Conservation (phyloP, 257 asterid genomes). For the Rauvolfia tetraphylla region DNA sequence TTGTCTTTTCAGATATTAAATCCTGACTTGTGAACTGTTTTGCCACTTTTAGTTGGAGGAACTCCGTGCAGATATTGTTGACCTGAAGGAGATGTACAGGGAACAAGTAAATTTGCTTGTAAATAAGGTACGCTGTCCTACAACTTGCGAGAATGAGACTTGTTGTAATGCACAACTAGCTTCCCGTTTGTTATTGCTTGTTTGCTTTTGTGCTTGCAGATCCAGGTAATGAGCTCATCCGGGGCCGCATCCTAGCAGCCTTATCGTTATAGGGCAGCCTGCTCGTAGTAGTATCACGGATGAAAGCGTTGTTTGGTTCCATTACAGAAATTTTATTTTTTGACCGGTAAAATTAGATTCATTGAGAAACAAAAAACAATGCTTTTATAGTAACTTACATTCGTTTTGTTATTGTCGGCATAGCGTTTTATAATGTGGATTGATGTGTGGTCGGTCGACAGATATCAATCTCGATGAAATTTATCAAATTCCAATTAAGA, state of each 20-base stretch:
- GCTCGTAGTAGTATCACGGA: conserved; percentile 4
- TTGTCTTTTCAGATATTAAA: neutral
- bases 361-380: neutral
- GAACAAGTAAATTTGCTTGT: conserved; percentile 97
- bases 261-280: conserved; percentile 3
- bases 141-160: too few relatives aligned
- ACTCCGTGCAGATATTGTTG: conserved; percentile 88
- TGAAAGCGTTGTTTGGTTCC: neutral
- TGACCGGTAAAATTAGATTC: neutral
- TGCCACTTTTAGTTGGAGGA: conserved; percentile 72
- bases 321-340: neutral
- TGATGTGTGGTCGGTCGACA: too few relatives aligned
- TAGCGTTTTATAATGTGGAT: neutral
- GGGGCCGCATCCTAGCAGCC: conserved; percentile 28
- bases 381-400: neutral
- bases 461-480: too few relatives aligned
- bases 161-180: neutral
- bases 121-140: conserved; percentile 51
- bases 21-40: conserved; percentile 13
- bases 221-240: conserved; percentile 64
- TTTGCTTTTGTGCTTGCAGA: conserved; percentile 36
- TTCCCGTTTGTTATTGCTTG: neutral
- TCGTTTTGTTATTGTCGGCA: neutral
- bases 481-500: too few relatives aligned
- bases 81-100: conserved; percentile 95